These are phyloP conservation scores for Lipomyces spencermartinsiae DNA, from an alignment of 805 yeast species.

Conservation along the genomic window DNA sequence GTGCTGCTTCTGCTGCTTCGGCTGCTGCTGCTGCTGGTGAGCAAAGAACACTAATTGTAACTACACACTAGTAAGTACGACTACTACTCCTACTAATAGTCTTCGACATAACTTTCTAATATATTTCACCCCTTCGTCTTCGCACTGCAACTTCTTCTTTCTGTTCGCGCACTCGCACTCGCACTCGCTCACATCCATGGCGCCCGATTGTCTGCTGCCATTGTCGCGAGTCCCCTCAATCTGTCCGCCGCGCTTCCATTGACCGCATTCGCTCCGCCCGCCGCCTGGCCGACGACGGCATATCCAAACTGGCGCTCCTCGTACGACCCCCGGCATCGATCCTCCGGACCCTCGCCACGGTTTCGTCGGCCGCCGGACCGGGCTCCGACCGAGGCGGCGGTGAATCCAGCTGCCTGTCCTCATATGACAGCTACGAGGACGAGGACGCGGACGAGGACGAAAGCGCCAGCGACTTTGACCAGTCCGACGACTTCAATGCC, in stretches of 20 bases:
- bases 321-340: conserved; percentile 15
- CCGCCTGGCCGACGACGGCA: not conserved
- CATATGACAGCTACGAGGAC: not conserved
- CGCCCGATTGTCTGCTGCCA: no score
- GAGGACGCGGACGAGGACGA: not conserved
- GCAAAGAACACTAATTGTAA: no score
- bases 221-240: no score
- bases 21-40: not conserved
- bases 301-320: conserved; percentile 10
- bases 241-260: not conserved
- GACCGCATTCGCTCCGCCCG: not conserved
- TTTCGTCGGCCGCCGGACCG: conserved; percentile 2
- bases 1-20: not conserved
- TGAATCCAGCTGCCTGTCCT: not conserved
- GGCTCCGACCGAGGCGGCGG: not conserved
- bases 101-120: no score
- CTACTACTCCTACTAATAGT: no score
- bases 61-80: no score
- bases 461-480: no score
- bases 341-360: conserved; percentile 1
- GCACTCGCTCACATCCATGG: no score
- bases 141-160: no score
- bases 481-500: no score
- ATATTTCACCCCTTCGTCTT: no score
- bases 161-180: no score